A percentile compares a stretch with the other conserved stretches of the same genome.
Conservation (phyloP, 2,329 filamentous ascomycete genomes). For the Elsinoe fawcettii region DNA sequence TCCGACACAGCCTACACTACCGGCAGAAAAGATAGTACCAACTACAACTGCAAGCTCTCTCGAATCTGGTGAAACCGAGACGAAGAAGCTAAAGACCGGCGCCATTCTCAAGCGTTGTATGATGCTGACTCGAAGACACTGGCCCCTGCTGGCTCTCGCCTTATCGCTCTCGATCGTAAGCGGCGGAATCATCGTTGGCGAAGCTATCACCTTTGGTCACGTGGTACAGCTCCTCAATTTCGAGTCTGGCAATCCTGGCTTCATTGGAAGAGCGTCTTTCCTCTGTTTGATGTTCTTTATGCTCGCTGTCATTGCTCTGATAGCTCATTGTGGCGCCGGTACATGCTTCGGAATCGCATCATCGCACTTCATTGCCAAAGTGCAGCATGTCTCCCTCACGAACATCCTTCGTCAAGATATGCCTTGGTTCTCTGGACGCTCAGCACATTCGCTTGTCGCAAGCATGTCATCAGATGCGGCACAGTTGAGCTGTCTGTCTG, state of each 20-base stretch:
- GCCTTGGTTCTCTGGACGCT: conserved; percentile 41
- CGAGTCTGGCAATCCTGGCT: conserved; percentile 25
- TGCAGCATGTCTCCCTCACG: conserved; percentile 41
- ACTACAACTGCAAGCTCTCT: conserved; percentile 57
- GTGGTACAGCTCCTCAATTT: conserved; percentile 46
- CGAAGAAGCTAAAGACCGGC: conserved; percentile 11
- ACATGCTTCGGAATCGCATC: conserved; percentile 44
- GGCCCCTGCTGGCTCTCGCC: conserved; percentile 34
- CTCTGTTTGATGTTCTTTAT: conserved; percentile 47
- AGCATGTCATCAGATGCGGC: conserved; percentile 43
- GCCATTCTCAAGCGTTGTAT: conserved; percentile 15
- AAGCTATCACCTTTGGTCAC: conserved; percentile 51
- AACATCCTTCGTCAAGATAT: conserved; percentile 51
- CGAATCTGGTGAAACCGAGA: conserved; percentile 43
- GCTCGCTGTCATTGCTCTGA: conserved; percentile 44
- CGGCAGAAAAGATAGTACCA: not conserved
- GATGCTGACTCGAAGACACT: conserved; percentile 32
- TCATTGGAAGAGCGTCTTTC: conserved; percentile 30
- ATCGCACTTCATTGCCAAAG: conserved; percentile 37
- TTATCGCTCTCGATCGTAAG: conserved; percentile 39
- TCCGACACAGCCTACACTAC: not conserved
- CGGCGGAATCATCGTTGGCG: conserved; percentile 49
- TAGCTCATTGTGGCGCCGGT: conserved; percentile 38
- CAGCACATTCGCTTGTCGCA: conserved; percentile 39
- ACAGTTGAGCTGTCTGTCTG: conserved; percentile 41